These are phyloP conservation scores for Penicillium coffeae DNA, from an alignment of 495 filamentous ascomycete species.

Conservation along the genomic window DNA sequence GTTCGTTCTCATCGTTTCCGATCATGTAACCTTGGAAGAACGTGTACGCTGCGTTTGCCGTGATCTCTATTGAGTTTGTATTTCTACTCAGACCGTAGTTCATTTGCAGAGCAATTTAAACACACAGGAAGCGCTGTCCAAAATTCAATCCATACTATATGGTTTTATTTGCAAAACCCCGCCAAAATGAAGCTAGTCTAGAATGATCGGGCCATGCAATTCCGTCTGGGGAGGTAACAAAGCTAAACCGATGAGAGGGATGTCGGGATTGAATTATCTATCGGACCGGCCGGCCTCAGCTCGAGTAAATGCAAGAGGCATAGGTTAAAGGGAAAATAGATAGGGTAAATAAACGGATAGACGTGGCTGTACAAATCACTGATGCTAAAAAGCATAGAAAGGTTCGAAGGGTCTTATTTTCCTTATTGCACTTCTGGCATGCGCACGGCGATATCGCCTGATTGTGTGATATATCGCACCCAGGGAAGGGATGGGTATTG, in stretches of 20 bases:
- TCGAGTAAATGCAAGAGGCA: conserved; percentile 13
- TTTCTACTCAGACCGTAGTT: no score
- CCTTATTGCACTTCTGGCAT: conserved; percentile 78
- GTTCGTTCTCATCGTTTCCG: background rate
- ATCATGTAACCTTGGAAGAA: no score
- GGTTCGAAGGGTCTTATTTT: background rate
- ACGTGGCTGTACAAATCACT: conserved; percentile 29
- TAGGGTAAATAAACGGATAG: conserved; percentile 12
- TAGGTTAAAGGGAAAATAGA: conserved; percentile 1
- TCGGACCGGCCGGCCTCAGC: conserved; percentile 33
- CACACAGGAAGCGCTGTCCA: no score
- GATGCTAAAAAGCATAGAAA: conserved; percentile 6
- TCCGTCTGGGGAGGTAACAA: no score
- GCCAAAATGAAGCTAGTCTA: no score
- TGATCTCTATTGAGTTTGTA: no score
- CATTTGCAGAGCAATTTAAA: no score
- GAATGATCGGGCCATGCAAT: no score
- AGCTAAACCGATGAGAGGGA: conserved; percentile 2
- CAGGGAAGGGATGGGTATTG: conserved; percentile 98
- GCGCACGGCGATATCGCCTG: conserved; percentile 89
- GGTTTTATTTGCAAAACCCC: background rate
- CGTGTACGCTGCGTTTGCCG: no score
- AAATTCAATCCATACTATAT: no score
- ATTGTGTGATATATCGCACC: conserved; percentile 98
- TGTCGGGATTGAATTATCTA: conserved; percentile 29